These are phyloP conservation scores for Hirsutella rhossiliensis DNA, from an alignment of 2,329 filamentous ascomycete species.

Conservation along the genomic window DNA sequence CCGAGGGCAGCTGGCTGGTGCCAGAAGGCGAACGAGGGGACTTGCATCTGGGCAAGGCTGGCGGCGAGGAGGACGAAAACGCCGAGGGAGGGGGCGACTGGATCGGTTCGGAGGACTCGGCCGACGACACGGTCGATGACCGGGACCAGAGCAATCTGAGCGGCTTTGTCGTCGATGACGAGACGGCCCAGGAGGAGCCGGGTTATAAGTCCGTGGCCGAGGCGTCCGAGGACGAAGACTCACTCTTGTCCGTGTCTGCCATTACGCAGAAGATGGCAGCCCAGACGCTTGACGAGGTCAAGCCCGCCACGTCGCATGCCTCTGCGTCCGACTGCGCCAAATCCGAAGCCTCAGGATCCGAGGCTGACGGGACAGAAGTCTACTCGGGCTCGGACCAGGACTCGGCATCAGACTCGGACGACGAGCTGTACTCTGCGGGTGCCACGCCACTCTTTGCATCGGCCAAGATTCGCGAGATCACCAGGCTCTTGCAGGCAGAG, in stretches of 20 bases:
- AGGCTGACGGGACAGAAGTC: constrained; percentile 10
- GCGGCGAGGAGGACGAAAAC: constrained; percentile 79
- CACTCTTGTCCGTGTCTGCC: constrained; percentile 21
- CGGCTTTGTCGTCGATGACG: constrained; percentile 44
- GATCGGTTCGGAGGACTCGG: constrained; percentile 59
- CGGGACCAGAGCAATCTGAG: constrained; percentile 40
- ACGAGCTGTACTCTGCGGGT: constrained; percentile 17
- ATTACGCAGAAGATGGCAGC: constrained; percentile 24
- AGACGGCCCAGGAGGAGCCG: constrained; percentile 21
- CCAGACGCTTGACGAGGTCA: constrained; percentile 20
- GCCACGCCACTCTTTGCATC: constrained; percentile 47
- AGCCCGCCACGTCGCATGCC: background rate
- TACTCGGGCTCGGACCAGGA: constrained; percentile 23
- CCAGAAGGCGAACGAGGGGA: constrained; percentile 50
- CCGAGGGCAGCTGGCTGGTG: constrained; percentile 70
- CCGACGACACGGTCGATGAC: constrained; percentile 39
- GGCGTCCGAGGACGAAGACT: constrained; percentile 18
- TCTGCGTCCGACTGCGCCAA: background rate
- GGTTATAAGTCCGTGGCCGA: constrained; percentile 13
- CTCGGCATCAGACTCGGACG: constrained; percentile 22
- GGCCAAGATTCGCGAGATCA: constrained; percentile 81
- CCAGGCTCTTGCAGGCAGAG: constrained; percentile 70
- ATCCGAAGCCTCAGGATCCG: background rate
- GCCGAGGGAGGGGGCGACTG: constrained; percentile 78
- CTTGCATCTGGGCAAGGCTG: constrained; percentile 59